These are phyloP conservation scores for Funneliformis caledonium DNA, from an alignment of 371 early-diverging fungal species.

Conservation along the genomic window DNA sequence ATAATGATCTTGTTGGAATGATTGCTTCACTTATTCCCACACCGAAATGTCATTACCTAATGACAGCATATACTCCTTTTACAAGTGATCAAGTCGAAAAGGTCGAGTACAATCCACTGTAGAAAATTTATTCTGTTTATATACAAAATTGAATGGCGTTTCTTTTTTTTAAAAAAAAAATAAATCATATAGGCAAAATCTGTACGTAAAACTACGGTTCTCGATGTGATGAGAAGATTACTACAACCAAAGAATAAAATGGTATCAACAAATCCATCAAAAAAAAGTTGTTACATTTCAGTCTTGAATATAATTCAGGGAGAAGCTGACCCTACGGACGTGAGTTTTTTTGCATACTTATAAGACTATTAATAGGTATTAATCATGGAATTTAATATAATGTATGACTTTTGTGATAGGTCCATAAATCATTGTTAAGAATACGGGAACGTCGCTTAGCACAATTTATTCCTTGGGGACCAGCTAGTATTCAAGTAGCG, in stretches of 20 bases:
- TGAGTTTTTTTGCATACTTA: conserved; percentile 45
- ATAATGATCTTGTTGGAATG: conserved; percentile 96
- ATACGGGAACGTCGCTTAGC: conserved; percentile 94
- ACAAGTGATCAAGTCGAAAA: conserved; percentile 94
- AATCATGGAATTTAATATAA: background rate
- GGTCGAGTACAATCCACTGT: conserved; percentile 52
- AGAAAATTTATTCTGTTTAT: conserved; percentile 41
- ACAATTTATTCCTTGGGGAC: conserved; percentile 99
- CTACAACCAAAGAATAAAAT: conserved; percentile 96
- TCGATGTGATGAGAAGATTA: conserved; percentile 97
- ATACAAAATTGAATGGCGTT: background rate
- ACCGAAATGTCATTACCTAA: conserved; percentile 95
- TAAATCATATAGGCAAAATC: conserved; percentile 68
- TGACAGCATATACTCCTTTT: conserved; percentile 98
- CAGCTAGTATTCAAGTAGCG: conserved; percentile 97
- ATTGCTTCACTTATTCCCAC: conserved; percentile 95
- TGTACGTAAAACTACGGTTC: conserved; percentile 95
- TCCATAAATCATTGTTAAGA: conserved; percentile 95
- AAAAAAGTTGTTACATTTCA: conserved; percentile 94
- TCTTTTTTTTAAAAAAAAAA: too few species aligned
- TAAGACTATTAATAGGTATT: background rate
- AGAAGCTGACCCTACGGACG: conserved; percentile 97
- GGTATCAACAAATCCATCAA: conserved; percentile 91
- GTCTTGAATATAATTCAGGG: conserved; percentile 97
- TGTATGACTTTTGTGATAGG: conserved; percentile 48